A percentile compares a stretch with the other conserved stretches of the same genome.
Conservation (phyloP, 2,329 filamentous ascomycete genomes). For the Dactylonectria macrodidyma region DNA sequence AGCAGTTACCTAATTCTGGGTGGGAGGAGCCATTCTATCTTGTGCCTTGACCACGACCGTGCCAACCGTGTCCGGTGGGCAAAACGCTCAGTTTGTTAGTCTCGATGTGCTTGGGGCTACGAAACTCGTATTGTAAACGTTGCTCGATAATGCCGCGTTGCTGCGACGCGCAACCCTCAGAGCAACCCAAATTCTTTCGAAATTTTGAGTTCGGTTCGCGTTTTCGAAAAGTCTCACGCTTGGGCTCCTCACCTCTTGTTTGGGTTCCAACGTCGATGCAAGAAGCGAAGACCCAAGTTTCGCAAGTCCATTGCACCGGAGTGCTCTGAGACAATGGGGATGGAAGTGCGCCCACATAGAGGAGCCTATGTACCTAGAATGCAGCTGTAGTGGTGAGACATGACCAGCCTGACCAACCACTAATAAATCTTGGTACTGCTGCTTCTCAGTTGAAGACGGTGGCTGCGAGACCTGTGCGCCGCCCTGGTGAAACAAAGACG, state of each 20-base stretch:
- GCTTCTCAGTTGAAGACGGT: constrained; percentile 15
- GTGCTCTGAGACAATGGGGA: neutral
- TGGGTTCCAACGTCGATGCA: neutral
- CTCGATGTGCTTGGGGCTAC: neutral
- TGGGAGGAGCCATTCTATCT: constrained; percentile 2
- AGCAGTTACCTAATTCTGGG: neutral
- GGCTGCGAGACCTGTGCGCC: constrained; percentile 27
- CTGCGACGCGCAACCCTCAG: neutral
- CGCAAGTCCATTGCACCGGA: constrained; percentile 7
- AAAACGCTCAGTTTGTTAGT: constrained; percentile 13
- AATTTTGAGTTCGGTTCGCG: neutral
- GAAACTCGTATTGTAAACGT: constrained; percentile 24
- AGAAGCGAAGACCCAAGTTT: neutral
- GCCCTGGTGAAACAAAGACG: constrained; percentile 20
- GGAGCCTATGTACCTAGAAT: neutral
- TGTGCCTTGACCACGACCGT: constrained; percentile 16
- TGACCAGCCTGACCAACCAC: constrained; percentile 1
- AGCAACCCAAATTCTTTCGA: neutral
- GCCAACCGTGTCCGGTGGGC: constrained; percentile 12
- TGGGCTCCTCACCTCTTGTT: neutral
- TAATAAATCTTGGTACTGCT: neutral
- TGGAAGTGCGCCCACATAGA: constrained; percentile 1
- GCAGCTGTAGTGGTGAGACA: constrained; percentile 15
- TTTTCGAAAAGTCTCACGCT: neutral
- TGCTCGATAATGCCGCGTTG: constrained; percentile 16